Conservation (phyloP, 2,329 filamentous ascomycete species). For the Madurella fahalii region DNA sequence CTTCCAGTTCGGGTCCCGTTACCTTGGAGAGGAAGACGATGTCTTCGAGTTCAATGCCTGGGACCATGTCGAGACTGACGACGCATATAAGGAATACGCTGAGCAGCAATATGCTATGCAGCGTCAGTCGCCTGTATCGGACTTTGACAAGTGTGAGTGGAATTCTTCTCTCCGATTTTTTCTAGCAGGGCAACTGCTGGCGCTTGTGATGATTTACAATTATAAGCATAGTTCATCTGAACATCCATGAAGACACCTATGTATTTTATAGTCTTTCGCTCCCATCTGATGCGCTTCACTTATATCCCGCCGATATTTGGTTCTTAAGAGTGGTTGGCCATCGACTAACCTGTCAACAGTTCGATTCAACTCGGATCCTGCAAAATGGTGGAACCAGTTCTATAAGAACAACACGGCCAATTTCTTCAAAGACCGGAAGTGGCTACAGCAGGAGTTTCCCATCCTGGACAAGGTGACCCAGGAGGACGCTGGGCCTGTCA, state of each 20-base stretch:
- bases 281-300: conserved; percentile 56
- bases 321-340: conserved; percentile 3
- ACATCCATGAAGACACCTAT: conserved; percentile 56
- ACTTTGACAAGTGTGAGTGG: conserved; percentile 79
- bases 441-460: conserved; percentile 94
- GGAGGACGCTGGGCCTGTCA: conserved; percentile 63
- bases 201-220: conserved; percentile 44
- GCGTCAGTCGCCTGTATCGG: conserved; percentile 78
- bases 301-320: conserved; percentile 8
- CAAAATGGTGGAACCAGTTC: conserved; percentile 97
- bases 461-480: conserved; percentile 72
- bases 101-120: conserved; percentile 82
- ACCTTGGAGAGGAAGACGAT: conserved; percentile 76
- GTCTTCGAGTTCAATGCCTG: conserved; percentile 98
- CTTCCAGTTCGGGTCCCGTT: conserved; percentile 91
- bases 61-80: conserved; percentile 95
- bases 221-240: conserved; percentile 75
- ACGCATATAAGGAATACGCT: conserved; percentile 80
- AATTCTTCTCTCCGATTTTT: conserved; percentile 4
- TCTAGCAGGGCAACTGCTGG: conserved; percentile 9
- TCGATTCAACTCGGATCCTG: conserved; percentile 84
- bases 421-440: conserved; percentile 98
- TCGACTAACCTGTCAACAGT: conserved; percentile 47
- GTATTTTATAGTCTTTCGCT: conserved; percentile 64
- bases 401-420: conserved; percentile 97